Evolutionary conservation across 148 eudicot genomes (phyloP).

Genomic region (Persicaria tinctoria): DNA sequence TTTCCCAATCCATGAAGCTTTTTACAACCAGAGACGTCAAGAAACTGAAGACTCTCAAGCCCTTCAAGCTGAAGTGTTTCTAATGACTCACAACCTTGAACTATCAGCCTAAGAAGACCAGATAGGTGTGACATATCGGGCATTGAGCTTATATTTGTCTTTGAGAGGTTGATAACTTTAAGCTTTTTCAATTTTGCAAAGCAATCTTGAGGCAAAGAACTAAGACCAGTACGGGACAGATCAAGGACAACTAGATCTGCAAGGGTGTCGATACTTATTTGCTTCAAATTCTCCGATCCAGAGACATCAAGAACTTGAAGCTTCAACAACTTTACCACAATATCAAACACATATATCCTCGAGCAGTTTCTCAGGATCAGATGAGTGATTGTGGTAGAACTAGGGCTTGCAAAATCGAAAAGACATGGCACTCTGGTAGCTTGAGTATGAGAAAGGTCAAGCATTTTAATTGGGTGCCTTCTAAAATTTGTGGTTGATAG

Average conservation of each 20-base stretch:
- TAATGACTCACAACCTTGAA: background rate
- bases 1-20: background rate
- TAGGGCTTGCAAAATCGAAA: background rate
- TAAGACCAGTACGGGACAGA: constrained; percentile 9
- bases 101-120: background rate
- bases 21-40: constrained; percentile 8
- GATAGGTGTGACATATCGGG: background rate
- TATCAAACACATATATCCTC: constrained; percentile 6
- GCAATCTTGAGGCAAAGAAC: background rate
- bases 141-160: background rate
- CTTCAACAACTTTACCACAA: background rate
- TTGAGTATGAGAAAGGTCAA: constrained; percentile 12
- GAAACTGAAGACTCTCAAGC: background rate
- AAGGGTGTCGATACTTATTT: background rate
- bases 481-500: constrained; percentile 7
- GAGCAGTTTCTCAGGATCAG: background rate
- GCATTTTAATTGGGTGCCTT: background rate
- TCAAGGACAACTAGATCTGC: constrained; percentile 3
- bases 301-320: constrained; percentile 15
- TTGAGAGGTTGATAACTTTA: constrained; percentile 7
- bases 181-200: background rate
- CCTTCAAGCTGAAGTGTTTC: background rate
- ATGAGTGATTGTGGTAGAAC: background rate
- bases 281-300: constrained; percentile 6
- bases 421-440: constrained; percentile 1